A percentile compares a stretch with the other conserved stretches of the same genome.
phyloP scores from a whole-genome alignment of 495 filamentous ascomycete species.

The Aspergillus haitiensis region DNA sequence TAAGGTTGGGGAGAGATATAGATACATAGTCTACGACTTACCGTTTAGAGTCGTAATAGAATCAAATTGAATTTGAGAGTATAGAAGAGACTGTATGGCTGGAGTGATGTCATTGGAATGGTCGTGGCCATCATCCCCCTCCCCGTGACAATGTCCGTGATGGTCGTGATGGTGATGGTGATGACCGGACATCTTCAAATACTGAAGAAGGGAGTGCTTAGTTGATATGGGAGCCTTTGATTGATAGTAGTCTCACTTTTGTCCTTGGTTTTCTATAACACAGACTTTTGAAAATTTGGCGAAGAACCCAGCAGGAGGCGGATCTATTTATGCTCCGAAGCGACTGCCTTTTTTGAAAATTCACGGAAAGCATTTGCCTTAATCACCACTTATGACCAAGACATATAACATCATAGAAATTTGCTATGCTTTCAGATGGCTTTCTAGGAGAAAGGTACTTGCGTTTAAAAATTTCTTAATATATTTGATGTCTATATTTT shows the following conservation, averaged over 20 bases:
- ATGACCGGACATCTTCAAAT: conserved; percentile 39
- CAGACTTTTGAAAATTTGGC: neutral
- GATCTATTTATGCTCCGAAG: neutral
- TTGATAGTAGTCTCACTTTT: neutral
- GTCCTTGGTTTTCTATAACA: neutral
- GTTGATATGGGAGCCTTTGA: neutral
- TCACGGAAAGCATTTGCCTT: too few species aligned
- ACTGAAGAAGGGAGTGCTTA: neutral
- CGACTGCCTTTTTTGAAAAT: neutral
- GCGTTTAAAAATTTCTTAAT: neutral
- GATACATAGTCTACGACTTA: conserved; percentile 13
- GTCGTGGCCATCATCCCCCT: conserved; percentile 58
- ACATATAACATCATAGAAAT: too few species aligned
- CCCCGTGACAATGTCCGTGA: conserved; percentile 43
- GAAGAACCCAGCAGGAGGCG: neutral
- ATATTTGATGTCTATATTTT: neutral
- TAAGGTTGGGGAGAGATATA: neutral
- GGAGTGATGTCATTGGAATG: conserved; percentile 90
- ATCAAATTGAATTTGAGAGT: conserved; percentile 88
- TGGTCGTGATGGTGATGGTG: conserved; percentile 47
- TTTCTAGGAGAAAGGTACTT: neutral
- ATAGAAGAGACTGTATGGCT: conserved; percentile 82
- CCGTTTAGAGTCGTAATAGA: conserved; percentile 82
- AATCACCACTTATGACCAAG: too few species aligned
- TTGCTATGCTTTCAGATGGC: too few species aligned